Evolutionary conservation across 345 rosid genomes (phyloP).

Genomic region (Salix arbutifolia): DNA sequence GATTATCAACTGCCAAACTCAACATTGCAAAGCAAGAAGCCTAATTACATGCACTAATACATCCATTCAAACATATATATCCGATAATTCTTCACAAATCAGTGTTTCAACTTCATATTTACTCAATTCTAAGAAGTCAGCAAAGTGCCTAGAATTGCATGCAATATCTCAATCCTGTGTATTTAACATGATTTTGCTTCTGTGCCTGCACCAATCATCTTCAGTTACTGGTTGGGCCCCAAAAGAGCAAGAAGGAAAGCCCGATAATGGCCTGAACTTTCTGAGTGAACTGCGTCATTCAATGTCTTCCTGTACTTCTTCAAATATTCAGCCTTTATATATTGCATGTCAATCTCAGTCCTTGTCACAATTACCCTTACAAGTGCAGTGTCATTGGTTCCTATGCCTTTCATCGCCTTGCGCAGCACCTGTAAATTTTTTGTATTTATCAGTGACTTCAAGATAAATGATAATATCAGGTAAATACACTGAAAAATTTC

Average conservation of each 20-base stretch:
- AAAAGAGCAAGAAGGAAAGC: constrained; percentile 59
- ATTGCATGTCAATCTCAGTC: constrained; percentile 71
- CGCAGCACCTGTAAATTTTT: constrained; percentile 36
- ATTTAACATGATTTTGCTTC: background rate
- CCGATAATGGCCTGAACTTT: constrained; percentile 62
- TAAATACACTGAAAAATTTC: background rate
- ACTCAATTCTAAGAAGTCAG: background rate
- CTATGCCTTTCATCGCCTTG: constrained; percentile 65
- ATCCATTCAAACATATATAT: background rate
- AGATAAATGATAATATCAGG: too few relatives aligned
- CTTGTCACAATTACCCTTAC: constrained; percentile 59
- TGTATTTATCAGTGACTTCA: background rate
- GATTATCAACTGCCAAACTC: background rate
- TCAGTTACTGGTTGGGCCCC: constrained; percentile 43
- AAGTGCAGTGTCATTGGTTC: constrained; percentile 52
- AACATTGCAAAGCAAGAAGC: background rate
- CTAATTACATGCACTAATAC: background rate
- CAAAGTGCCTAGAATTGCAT: background rate
- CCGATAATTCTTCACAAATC: background rate
- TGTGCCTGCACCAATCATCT: background rate
- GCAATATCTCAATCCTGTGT: background rate
- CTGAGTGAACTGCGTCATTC: constrained; percentile 56
- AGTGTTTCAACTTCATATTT: background rate
- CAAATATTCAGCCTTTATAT: constrained; percentile 55
- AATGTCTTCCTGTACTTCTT: constrained; percentile 56